Conservation (phyloP, 2,329 filamentous ascomycete genomes). For the Leptographium lundbergii region DNA sequence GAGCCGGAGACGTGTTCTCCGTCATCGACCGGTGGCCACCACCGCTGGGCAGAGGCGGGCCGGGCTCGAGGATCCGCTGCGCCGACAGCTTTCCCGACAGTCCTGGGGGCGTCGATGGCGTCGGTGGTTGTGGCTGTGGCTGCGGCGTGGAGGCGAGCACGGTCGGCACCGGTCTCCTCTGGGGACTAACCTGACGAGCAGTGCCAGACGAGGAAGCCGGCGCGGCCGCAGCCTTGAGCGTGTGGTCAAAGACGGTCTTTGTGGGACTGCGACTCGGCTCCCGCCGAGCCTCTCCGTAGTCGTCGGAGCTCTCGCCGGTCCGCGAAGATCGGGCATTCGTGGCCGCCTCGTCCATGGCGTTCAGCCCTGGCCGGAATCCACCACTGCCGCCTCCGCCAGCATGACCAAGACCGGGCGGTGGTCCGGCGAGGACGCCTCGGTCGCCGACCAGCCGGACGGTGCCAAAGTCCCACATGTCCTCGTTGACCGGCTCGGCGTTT, state of each 20-base stretch:
- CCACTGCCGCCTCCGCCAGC: not conserved
- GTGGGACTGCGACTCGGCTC: slow-evolving; percentile 39
- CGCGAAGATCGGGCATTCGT: slow-evolving; percentile 59
- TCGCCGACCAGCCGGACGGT: slow-evolving; percentile 75
- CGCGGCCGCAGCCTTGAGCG: slow-evolving; percentile 35
- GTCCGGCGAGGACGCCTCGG: slow-evolving; percentile 25
- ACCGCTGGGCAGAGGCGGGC: slow-evolving; percentile 12
- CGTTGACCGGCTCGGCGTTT: slow-evolving; percentile 36
- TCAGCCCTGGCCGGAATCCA: slow-evolving; percentile 43
- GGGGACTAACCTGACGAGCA: slow-evolving; percentile 47
- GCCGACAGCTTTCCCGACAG: slow-evolving; percentile 34
- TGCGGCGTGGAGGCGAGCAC: slow-evolving; percentile 24
- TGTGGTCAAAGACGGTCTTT: slow-evolving; percentile 36
- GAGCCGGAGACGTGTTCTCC: slow-evolving; percentile 24
- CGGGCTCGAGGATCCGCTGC: slow-evolving; percentile 21
- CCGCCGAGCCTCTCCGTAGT: slow-evolving; percentile 39
- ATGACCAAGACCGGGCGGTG: slow-evolving; percentile 13
- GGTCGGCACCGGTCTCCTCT: slow-evolving; percentile 37
- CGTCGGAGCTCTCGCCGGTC: slow-evolving; percentile 33
- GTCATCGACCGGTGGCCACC: slow-evolving; percentile 29
- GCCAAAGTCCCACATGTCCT: slow-evolving; percentile 98
- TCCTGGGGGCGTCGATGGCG: slow-evolving; percentile 42
- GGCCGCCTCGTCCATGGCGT: slow-evolving; percentile 67
- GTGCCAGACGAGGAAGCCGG: slow-evolving; percentile 22
- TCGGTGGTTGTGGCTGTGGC: slow-evolving; percentile 14